Conservation (phyloP, 2,329 filamentous ascomycete genomes). For the Zymoseptoria pseudotritici region DNA sequence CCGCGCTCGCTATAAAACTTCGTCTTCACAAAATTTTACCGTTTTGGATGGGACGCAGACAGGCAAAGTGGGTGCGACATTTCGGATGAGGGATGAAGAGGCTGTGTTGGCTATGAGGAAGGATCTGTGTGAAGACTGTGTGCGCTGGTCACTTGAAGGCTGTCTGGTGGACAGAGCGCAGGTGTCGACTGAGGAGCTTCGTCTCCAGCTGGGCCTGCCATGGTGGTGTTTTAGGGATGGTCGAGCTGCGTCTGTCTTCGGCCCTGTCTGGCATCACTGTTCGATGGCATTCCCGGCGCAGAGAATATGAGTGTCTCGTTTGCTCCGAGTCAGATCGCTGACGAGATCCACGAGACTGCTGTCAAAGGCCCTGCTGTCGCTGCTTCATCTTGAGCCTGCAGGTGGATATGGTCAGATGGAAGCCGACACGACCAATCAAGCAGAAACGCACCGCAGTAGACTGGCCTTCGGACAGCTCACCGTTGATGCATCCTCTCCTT, state of each 20-base stretch:
- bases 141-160: too few relatives aligned
- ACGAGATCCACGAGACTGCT: too few relatives aligned
- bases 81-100: neutral
- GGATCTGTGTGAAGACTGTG: neutral
- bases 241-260: too few relatives aligned
- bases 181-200: too few relatives aligned
- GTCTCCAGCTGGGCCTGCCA: too few relatives aligned
- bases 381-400: constrained; percentile 72
- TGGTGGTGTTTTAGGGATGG: too few relatives aligned
- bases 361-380: constrained; percentile 28
- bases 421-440: neutral
- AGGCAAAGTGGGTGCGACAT: constrained; percentile 36
- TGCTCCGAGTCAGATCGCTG: too few relatives aligned
- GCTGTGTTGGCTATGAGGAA: neutral
- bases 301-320: too few relatives aligned
- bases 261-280: too few relatives aligned
- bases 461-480: constrained; percentile 79
- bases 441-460: constrained; percentile 50
- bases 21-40: constrained; percentile 24
- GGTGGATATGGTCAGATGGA: neutral
- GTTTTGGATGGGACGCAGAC: constrained; percentile 39
- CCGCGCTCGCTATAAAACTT: constrained; percentile 50
- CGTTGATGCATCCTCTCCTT: constrained; percentile 68
- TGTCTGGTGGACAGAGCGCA: too few relatives aligned
- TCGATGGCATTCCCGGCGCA: too few relatives aligned